Percentiles rank a stretch among this genome's conserved stretches.
Conservation (phyloP, 768 basidiomycete species). For the Rhodotorula diobovata region DNA sequence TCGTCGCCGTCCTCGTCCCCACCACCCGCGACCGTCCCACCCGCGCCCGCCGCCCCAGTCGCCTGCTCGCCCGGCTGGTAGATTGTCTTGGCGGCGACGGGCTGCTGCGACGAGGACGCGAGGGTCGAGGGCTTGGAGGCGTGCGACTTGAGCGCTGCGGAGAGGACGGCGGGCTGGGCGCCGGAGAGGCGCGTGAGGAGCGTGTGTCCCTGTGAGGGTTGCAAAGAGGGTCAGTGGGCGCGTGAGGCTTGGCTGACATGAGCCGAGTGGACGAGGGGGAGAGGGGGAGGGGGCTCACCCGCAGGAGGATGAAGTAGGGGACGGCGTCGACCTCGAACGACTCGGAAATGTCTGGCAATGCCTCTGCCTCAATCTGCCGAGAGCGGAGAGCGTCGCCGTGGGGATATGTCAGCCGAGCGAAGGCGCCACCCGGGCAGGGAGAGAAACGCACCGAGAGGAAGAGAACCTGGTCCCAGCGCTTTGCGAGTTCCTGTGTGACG, state of each 20-base stretch:
- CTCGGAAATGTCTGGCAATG: slow-evolving; percentile 75
- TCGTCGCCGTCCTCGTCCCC: slow-evolving; percentile 3
- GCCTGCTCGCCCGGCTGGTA: slow-evolving; percentile 21
- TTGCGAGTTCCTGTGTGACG: slow-evolving; percentile 66
- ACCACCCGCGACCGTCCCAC: slow-evolving; percentile 24
- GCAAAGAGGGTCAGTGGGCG: not conserved
- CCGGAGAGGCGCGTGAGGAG: slow-evolving; percentile 74
- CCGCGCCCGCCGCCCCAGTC: not conserved
- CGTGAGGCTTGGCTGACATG: not conserved
- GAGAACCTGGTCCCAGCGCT: slow-evolving; percentile 63
- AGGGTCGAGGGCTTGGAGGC: slow-evolving; percentile 45
- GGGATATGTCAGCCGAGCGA: not conserved
- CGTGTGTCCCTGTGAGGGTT: slow-evolving; percentile 67
- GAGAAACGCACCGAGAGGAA: slow-evolving; percentile 62
- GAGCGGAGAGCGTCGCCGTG: not conserved
- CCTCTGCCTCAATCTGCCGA: slow-evolving; percentile 73
- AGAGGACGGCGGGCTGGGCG: slow-evolving; percentile 67
- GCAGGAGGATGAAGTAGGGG: slow-evolving; percentile 74
- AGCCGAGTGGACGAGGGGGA: not conserved
- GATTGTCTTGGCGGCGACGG: slow-evolving; percentile 17
- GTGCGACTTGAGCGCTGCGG: slow-evolving; percentile 60
- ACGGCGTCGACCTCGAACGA: slow-evolving; percentile 89
- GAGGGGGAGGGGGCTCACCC: slow-evolving; percentile 54
- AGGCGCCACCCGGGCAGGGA: not conserved
- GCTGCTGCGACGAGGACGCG: slow-evolving; percentile 17